Evolutionary conservation across 768 basidiomycete genomes (phyloP), one percentile per base, ranked within the genome.

Genomic region (Collybia sordida): DNA sequence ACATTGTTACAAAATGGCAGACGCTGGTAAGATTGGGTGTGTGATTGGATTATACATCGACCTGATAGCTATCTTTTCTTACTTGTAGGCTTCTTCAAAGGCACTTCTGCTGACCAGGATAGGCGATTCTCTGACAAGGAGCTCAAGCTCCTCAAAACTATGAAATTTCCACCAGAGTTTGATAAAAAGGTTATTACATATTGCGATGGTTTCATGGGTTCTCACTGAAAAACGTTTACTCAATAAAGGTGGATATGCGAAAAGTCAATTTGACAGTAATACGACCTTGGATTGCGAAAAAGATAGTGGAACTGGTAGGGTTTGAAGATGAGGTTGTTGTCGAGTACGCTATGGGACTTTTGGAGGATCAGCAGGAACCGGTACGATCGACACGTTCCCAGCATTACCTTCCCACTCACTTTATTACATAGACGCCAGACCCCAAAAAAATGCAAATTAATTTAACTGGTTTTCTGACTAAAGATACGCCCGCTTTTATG

Each of bases 251-350:
- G 39, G 95, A 98, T 65, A 88, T 95, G 82, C 83, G 91, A 28
- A 95, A 98, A 77, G 93, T 98, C 53, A 97, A 98, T 66, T 60
- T 98, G 53, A 75, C 80, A 15, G 93, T 98, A 58, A 90, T 99
- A 63, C 78, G 90, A 51, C 92, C 93, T 2, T 99, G 97, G 97
- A 86, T 98, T 52, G 89, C 91, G 12, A 93, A 93, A 77, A 90
- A 91, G 68, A 87, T 97, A 49, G 81, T 88, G 3, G 90, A 94
- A 50, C 79, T 97, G 18, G 83, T 94, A 37, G 93, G 95, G 2
- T 84, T 98, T 31, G 97, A 99, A 61, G 97, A 99, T 67, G 97
- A 99, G 64, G 86, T 99, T 37, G 87, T 98, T 36, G 85, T 98
- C 23, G 96, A 98, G 63, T 98, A 97, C 63, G 93, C 93, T 15